Conservation (phyloP, 768 basidiomycete species). For the Termitomyces sp. region DNA sequence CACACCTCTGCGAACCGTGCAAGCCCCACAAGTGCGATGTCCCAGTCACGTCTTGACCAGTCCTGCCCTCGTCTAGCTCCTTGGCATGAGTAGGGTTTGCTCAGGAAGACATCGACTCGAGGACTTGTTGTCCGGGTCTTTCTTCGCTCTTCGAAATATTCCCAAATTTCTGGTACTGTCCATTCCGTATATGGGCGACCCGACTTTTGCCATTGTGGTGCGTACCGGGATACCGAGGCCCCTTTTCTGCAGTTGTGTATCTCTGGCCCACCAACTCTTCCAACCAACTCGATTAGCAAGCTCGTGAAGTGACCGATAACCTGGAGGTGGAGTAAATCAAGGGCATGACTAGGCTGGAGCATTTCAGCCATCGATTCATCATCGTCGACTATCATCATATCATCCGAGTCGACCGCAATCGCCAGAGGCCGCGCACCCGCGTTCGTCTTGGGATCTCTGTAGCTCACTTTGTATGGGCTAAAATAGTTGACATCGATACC, state of each 20-base stretch:
- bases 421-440: conserved; percentile 1
- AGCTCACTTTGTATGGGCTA: conserved; percentile 32
- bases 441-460: conserved; percentile 21
- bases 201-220: conserved; percentile 40
- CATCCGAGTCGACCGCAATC: conserved; percentile 26
- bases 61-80: conserved; percentile 69
- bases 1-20: conserved; percentile 43
- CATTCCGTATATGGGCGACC: conserved; percentile 41
- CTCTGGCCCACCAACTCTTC: conserved; percentile 45
- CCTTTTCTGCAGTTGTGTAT: conserved; percentile 26
- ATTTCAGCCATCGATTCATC: conserved; percentile 28
- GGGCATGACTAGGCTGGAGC: conserved; percentile 46
- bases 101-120: conserved; percentile 46
- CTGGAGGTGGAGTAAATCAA: conserved; percentile 63
- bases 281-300: conserved; percentile 53
- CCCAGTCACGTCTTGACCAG: conserved; percentile 70
- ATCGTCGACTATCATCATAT: conserved; percentile 63
- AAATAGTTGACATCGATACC: conserved; percentile 31
- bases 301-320: conserved; percentile 65
- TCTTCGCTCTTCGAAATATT: conserved; percentile 45
- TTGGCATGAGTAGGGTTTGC: conserved; percentile 34
- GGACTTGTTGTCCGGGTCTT: conserved; percentile 30
- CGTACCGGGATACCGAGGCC: conserved; percentile 44
- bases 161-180: conserved; percentile 50
- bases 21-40: conserved; percentile 42